phyloP scores from a whole-genome alignment of 208 protist genomes.

The Trypanosoma cruzi region DNA sequence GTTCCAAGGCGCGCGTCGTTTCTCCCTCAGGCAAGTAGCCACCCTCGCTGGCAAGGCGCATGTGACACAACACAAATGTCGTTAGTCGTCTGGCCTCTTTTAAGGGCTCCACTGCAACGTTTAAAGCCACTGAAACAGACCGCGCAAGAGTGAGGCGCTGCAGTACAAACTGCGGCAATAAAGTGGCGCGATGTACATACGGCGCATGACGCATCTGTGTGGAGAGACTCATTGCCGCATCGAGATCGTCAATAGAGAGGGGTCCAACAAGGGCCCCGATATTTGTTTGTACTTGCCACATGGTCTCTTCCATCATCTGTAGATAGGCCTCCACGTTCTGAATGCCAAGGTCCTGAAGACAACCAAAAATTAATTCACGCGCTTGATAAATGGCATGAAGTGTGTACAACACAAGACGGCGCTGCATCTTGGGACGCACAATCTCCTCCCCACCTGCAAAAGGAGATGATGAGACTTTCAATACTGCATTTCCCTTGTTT shows the following conservation, averaged over 20 bases:
- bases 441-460: not conserved
- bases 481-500: not conserved
- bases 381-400: slow-evolving; percentile 64
- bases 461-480: not conserved
- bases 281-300: slow-evolving; percentile 75
- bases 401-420: slow-evolving; percentile 39
- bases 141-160: slow-evolving; percentile 56
- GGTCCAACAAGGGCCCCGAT: slow-evolving; percentile 52
- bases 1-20: slow-evolving; percentile 15
- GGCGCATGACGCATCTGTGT: slow-evolving; percentile 30
- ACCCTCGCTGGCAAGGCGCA: slow-evolving; percentile 20
- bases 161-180: slow-evolving; percentile 39
- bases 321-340: slow-evolving; percentile 76
- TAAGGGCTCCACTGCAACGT: slow-evolving; percentile 27
- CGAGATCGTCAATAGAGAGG: slow-evolving; percentile 23
- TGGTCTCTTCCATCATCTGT: slow-evolving; percentile 68
- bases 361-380: slow-evolving; percentile 52
- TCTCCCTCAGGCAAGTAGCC: slow-evolving; percentile 17
- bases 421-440: slow-evolving; percentile 24
- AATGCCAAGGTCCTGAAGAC: slow-evolving; percentile 77
- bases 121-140: slow-evolving; percentile 45
- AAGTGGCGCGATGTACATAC: slow-evolving; percentile 24
- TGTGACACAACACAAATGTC: slow-evolving; percentile 41
- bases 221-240: slow-evolving; percentile 27
- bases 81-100: slow-evolving; percentile 41